These are phyloP conservation scores for Encephalitozoon intestinalis DNA, from an alignment of 371 early-diverging fungal genomes.

Conservation along the genomic window DNA sequence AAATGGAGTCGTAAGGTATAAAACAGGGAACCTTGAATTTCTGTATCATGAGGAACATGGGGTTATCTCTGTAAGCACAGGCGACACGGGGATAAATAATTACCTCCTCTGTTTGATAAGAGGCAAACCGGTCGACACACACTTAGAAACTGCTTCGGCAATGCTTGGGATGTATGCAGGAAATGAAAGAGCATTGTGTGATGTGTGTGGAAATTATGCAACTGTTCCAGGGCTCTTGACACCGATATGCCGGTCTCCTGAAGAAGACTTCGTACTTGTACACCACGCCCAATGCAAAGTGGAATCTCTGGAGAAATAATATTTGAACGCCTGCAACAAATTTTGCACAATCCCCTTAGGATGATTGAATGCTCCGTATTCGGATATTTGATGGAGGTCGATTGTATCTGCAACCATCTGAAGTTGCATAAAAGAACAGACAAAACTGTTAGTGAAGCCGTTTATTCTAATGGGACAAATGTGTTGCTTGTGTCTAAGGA, in stretches of 20 bases:
- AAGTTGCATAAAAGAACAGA: not conserved
- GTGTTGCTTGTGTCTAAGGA: not conserved
- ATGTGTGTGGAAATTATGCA: not conserved
- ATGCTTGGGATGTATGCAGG: not conserved
- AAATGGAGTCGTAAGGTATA: not conserved
- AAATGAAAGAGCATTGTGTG: not conserved
- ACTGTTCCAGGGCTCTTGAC: not conserved
- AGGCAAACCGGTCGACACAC: not conserved
- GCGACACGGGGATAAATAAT: not conserved
- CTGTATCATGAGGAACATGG: not conserved
- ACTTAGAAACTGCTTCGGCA: not conserved
- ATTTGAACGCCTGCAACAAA: not conserved
- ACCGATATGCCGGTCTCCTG: not conserved
- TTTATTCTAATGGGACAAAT: not conserved
- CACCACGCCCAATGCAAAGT: not conserved
- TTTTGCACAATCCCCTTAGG: not conserved
- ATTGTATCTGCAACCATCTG: not conserved
- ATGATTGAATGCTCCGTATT: constrained; percentile 7
- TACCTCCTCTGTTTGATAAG: not conserved
- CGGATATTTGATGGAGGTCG: not conserved
- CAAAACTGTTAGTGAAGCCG: not conserved
- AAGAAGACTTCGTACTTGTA: not conserved
- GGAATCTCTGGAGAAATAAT: not conserved
- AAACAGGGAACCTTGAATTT: not conserved
- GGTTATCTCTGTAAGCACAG: not conserved